These are phyloP conservation scores for Alternaria longipes DNA, from an alignment of 2,329 filamentous ascomycete genomes.

Conservation along the genomic window DNA sequence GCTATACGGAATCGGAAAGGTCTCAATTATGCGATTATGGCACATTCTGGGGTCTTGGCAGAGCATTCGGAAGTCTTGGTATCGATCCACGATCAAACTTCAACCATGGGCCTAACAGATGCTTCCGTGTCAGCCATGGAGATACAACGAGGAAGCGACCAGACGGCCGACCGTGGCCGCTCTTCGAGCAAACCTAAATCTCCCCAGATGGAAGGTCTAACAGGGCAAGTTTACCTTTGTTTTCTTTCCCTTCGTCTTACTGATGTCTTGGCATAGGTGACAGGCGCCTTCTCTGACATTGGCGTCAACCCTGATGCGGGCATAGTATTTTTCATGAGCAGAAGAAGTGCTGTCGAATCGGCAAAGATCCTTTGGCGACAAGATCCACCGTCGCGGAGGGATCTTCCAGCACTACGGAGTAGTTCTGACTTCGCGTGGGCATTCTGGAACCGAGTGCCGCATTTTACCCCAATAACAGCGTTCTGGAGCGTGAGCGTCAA, in stretches of 20 bases:
- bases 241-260: neutral
- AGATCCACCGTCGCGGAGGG: neutral
- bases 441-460: slow-evolving; percentile 11
- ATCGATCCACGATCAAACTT: neutral
- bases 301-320: slow-evolving; percentile 9
- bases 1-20: neutral
- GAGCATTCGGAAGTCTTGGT: neutral
- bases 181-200: slow-evolving; percentile 1
- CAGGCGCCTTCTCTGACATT: slow-evolving; percentile 3
- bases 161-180: neutral
- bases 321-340: slow-evolving; percentile 10
- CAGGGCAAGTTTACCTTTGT: neutral
- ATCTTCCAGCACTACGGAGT: slow-evolving; percentile 3
- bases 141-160: neutral
- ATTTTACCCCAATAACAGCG: neutral
- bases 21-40: slow-evolving; percentile 1
- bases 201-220: neutral
- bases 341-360: neutral
- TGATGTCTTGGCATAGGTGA: neutral
- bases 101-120: neutral
- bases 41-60: slow-evolving; percentile 2
- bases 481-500: neutral
- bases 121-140: slow-evolving; percentile 1
- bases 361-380: neutral
- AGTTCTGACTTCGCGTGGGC: slow-evolving; percentile 10